A percentile compares a stretch with the other conserved stretches of the same genome.
Conservation (phyloP, 805 yeast genomes). For the Clavispora asparagi region DNA sequence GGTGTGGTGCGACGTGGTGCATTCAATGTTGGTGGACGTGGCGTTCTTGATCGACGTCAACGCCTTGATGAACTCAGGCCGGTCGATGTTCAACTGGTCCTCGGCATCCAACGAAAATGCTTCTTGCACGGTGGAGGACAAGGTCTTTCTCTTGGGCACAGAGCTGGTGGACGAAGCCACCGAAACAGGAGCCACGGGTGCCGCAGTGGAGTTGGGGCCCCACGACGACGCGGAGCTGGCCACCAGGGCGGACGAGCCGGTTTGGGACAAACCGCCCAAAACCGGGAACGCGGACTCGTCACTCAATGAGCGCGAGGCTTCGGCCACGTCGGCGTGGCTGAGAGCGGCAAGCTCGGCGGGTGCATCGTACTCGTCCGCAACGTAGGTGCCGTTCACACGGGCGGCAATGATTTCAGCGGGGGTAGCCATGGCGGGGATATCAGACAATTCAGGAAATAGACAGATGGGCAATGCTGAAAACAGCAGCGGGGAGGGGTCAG, state of each 20-base stretch:
- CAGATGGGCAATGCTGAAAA: not conserved
- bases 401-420: conserved; percentile 48
- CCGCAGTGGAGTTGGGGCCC: conserved; percentile 29
- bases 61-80: conserved; percentile 65
- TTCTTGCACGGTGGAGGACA: conserved; percentile 63
- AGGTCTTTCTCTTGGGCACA: conserved; percentile 21
- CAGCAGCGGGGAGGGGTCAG: not conserved
- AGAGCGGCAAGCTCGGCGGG: not conserved
- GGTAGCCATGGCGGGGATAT: conserved; percentile 29
- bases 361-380: conserved; percentile 15
- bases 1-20: conserved; percentile 71
- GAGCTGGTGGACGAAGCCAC: conserved; percentile 1
- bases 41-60: conserved; percentile 56
- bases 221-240: conserved; percentile 30
- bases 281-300: conserved; percentile 63
- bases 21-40: conserved; percentile 67
- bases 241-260: conserved; percentile 20
- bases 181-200: conserved; percentile 10
- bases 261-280: conserved; percentile 42
- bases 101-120: conserved; percentile 70
- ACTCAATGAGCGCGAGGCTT: conserved; percentile 34
- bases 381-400: conserved; percentile 28
- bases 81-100: conserved; percentile 58
- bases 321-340: conserved; percentile 6
- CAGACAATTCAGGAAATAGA: not conserved